These are phyloP conservation scores for Venturia asperata DNA, from an alignment of 2,329 filamentous ascomycete species.

Conservation along the genomic window DNA sequence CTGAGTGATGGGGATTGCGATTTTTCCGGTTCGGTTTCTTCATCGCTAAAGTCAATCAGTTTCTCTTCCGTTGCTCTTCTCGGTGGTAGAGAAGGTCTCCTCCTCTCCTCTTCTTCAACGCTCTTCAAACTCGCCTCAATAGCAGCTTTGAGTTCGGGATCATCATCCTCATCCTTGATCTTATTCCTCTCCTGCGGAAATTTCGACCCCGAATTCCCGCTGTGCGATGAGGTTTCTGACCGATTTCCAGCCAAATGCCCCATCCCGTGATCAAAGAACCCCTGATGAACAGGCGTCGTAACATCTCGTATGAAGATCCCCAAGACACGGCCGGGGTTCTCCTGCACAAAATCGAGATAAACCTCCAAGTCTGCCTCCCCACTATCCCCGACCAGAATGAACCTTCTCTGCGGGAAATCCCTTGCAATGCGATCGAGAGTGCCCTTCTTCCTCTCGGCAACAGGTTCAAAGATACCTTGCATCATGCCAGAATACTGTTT, in stretches of 20 bases:
- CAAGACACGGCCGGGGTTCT: constrained; percentile 73
- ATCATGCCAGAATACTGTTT: constrained; percentile 97
- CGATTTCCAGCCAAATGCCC: constrained; percentile 31
- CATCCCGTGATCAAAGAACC: constrained; percentile 68
- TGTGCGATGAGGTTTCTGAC: constrained; percentile 27
- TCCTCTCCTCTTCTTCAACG: constrained; percentile 35
- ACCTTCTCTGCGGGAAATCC: constrained; percentile 85
- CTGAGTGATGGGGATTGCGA: constrained; percentile 23
- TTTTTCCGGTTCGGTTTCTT: constrained; percentile 26
- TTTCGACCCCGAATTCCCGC: constrained; percentile 23
- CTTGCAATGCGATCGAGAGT: constrained; percentile 76
- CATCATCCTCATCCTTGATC: constrained; percentile 33
- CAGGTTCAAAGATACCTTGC: constrained; percentile 95
- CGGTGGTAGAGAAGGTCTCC: constrained; percentile 31
- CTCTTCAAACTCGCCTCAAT: constrained; percentile 43
- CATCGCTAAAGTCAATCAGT: constrained; percentile 44
- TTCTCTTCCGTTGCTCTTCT: constrained; percentile 28
- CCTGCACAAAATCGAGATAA: constrained; percentile 84
- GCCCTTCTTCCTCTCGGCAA: constrained; percentile 86
- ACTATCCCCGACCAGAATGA: constrained; percentile 89
- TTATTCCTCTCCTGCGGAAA: constrained; percentile 20
- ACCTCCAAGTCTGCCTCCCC: constrained; percentile 96
- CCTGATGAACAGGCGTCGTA: constrained; percentile 62
- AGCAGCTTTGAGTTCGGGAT: constrained; percentile 41
- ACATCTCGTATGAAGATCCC: constrained; percentile 94